A percentile compares a stretch with the other conserved stretches of the same genome.
Conservation (phyloP, 2,329 filamentous ascomycete genomes). For the Beauveria sp. region DNA sequence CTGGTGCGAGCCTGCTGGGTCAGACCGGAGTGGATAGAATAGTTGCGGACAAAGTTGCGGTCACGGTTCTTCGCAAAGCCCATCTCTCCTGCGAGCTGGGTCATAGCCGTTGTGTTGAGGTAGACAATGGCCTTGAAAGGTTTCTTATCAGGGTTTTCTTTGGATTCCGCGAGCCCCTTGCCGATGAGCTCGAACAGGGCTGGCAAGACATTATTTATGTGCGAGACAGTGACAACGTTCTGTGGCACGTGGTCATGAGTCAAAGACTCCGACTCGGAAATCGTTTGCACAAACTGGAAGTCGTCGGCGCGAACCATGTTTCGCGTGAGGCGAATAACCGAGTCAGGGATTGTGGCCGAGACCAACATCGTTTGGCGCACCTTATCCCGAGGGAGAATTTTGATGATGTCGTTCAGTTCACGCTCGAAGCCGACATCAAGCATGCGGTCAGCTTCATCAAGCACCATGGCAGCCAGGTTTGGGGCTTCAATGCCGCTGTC, state of each 20-base stretch:
- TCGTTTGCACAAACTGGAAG: conserved; percentile 88
- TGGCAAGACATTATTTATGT: conserved; percentile 71
- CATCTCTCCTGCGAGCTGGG: conserved; percentile 54
- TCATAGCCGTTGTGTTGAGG: conserved; percentile 70
- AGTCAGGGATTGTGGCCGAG: conserved; percentile 81
- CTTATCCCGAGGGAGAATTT: conserved; percentile 56
- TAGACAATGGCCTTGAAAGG: conserved; percentile 98
- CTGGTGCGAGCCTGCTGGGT: conserved; percentile 61
- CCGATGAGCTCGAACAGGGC: conserved; percentile 68
- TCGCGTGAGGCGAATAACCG: conserved; percentile 74
- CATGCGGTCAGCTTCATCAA: conserved; percentile 98
- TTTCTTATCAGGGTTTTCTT: conserved; percentile 28
- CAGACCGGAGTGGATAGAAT: conserved; percentile 73
- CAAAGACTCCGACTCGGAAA: conserved; percentile 69
- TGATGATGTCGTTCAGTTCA: conserved; percentile 55
- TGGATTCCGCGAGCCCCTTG: conserved; percentile 43
- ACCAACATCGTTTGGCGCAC: conserved; percentile 89
- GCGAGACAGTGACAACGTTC: conserved; percentile 56
- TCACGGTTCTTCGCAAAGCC: conserved; percentile 30
- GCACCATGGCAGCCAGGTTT: conserved; percentile 84
- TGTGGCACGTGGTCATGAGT: conserved; percentile 85
- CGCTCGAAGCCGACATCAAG: conserved; percentile 82
- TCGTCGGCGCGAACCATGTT: conserved; percentile 67
- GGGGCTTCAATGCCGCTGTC: conserved; percentile 57
- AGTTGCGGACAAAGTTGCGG: conserved; percentile 27